These are phyloP conservation scores for Termitomyces sp. DNA, from an alignment of 768 basidiomycete species.

Conservation along the genomic window DNA sequence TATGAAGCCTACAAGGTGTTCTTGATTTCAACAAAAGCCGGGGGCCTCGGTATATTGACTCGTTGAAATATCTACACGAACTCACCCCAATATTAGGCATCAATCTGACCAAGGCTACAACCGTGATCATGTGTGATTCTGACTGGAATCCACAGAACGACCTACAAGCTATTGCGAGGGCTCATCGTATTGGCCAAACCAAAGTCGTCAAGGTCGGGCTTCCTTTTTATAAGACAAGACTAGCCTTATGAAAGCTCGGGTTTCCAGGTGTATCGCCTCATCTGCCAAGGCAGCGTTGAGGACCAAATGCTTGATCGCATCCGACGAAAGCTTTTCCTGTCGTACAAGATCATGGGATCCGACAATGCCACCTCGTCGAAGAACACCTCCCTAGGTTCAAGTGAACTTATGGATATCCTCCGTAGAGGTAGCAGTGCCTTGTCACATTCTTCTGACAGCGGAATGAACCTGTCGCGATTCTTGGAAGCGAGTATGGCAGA, in stretches of 20 bases:
- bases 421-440: conserved; percentile 55
- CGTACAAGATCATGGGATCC: conserved; percentile 54
- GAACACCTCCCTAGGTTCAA: conserved; percentile 26
- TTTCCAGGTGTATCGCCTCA: conserved; percentile 58
- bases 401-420: conserved; percentile 50
- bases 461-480: conserved; percentile 38
- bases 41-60: conserved; percentile 49
- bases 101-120: conserved; percentile 77
- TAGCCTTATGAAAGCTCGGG: background rate
- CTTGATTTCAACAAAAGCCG: conserved; percentile 66
- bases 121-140: conserved; percentile 75
- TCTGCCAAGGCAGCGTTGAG: conserved; percentile 66
- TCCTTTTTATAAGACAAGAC: background rate
- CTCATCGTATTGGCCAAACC: conserved; percentile 76
- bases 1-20: conserved; percentile 56
- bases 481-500: conserved; percentile 34
- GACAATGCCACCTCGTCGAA: conserved; percentile 19
- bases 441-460: conserved; percentile 25
- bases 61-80: conserved; percentile 15
- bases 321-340: conserved; percentile 64
- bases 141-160: conserved; percentile 76
- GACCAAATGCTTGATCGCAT: conserved; percentile 72
- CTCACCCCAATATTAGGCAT: conserved; percentile 42
- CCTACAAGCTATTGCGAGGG: conserved; percentile 80
- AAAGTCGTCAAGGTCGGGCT: conserved; percentile 53